These are phyloP conservation scores for Diplogelasinospora grovesii DNA, from an alignment of 495 filamentous ascomycete species.

Conservation along the genomic window DNA sequence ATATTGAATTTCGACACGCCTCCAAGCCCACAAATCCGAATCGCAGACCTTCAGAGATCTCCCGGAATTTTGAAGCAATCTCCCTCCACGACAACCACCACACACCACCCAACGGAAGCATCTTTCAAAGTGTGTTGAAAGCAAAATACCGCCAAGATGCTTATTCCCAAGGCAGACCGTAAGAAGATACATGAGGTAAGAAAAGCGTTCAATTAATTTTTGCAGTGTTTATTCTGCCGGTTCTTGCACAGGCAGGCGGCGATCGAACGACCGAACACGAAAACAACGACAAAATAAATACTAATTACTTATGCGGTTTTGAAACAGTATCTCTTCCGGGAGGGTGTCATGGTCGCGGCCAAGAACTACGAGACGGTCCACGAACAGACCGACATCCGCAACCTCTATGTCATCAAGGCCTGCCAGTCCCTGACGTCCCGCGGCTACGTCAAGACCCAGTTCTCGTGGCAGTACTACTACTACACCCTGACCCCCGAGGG, in stretches of 20 bases:
- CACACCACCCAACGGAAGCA: no score
- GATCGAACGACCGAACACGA: no score
- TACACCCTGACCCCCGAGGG: constrained; percentile 99
- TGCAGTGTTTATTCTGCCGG: constrained; percentile 3
- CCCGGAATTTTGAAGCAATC: no score
- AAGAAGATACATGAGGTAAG: constrained; percentile 93
- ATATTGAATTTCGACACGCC: no score
- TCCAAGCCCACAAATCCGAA: no score
- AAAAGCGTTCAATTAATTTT: constrained; percentile 5
- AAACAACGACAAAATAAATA: no score
- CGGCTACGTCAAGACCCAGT: constrained; percentile 98
- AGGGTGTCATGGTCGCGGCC: constrained; percentile 98
- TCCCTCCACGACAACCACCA: no score
- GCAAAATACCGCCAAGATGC: constrained; percentile 66
- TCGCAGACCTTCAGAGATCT: no score
- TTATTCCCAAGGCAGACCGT: constrained; percentile 99
- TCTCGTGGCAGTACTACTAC: constrained; percentile 99
- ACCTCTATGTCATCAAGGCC: constrained; percentile 98
- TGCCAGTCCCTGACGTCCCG: constrained; percentile 95
- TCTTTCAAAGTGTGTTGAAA: no score
- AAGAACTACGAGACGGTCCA: constrained; percentile 59
- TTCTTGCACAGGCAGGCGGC: no score
- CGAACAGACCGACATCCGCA: constrained; percentile 68
- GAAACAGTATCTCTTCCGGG: constrained; percentile 98
- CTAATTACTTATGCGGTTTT: no score